phyloP scores from a whole-genome alignment of 495 filamentous ascomycete species.

The Trichoderma orchidacearum region DNA sequence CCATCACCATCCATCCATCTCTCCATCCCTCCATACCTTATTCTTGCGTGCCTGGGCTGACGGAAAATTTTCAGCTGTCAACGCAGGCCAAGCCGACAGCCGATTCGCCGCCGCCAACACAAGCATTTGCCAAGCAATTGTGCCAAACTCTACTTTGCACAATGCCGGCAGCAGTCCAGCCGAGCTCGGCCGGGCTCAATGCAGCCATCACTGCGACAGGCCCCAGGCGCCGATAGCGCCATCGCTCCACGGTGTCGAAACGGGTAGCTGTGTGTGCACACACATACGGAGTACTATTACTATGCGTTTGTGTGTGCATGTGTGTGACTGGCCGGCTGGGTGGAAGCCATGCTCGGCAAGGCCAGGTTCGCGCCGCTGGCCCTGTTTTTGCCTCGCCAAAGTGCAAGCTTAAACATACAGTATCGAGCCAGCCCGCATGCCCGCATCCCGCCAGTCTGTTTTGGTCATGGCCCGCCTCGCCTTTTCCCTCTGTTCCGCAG shows the following conservation, averaged over 20 bases:
- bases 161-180: not conserved
- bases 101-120: not conserved
- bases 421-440: too few relatives aligned
- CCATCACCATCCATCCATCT: not conserved
- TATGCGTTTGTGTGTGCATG: too few relatives aligned
- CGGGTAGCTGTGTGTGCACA: too few relatives aligned
- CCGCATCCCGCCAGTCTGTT: not conserved
- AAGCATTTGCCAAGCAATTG: not conserved
- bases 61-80: not conserved
- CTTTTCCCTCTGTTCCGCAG: not conserved
- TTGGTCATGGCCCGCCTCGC: not conserved
- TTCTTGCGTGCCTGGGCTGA: not conserved
- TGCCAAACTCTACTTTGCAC: not conserved
- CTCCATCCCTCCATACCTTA: not conserved
- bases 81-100: not conserved
- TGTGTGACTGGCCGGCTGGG: too few relatives aligned
- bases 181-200: too few relatives aligned
- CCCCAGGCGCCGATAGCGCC: too few relatives aligned
- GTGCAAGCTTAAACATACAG: not conserved
- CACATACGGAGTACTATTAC: too few relatives aligned
- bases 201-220: too few relatives aligned
- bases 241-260: too few relatives aligned
- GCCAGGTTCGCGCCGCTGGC: not conserved
- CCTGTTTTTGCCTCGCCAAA: not conserved
- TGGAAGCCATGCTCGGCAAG: too few relatives aligned